These are phyloP conservation scores for Ophiostoma piceae DNA, from an alignment of 2,329 filamentous ascomycete genomes.

Conservation along the genomic window DNA sequence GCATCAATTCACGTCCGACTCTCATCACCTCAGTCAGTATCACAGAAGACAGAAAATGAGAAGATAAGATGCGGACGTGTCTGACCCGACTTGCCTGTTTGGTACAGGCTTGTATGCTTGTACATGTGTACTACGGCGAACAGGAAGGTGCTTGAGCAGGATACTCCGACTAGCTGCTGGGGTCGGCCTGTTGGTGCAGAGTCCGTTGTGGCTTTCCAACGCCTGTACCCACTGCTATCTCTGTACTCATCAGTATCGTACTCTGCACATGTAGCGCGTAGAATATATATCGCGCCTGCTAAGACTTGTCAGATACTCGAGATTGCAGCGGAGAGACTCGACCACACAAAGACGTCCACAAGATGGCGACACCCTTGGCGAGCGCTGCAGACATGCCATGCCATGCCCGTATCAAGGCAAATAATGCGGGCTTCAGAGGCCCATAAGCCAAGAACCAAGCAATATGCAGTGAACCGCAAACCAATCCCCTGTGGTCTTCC, in stretches of 20 bases:
- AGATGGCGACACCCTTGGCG: constrained; percentile 1
- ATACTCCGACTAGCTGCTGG: not conserved
- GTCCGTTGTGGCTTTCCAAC: too few species aligned
- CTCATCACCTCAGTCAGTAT: not conserved
- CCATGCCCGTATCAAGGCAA: not conserved
- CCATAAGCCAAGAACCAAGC: not conserved
- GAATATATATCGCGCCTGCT: not conserved
- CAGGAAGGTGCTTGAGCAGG: not conserved
- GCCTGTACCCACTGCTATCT: too few species aligned
- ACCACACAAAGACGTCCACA: not conserved
- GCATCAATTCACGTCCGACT: not conserved
- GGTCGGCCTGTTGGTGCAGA: not conserved
- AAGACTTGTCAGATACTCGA: not conserved
- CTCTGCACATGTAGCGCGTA: not conserved
- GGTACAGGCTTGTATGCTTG: not conserved
- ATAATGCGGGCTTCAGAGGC: not conserved
- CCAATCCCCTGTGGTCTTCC: constrained; percentile 1
- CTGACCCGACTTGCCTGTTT: constrained; percentile 10
- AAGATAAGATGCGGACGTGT: constrained; percentile 2
- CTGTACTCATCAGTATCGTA: not conserved
- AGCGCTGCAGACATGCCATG: too few species aligned
- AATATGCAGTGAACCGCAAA: not conserved
- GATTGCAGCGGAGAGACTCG: not conserved
- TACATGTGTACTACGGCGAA: not conserved
- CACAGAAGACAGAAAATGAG: not conserved